Evolutionary conservation across 805 yeast species (phyloP), one percentile per base, ranked within the genome.

Genomic region (Teunomyces cretensis): DNA sequence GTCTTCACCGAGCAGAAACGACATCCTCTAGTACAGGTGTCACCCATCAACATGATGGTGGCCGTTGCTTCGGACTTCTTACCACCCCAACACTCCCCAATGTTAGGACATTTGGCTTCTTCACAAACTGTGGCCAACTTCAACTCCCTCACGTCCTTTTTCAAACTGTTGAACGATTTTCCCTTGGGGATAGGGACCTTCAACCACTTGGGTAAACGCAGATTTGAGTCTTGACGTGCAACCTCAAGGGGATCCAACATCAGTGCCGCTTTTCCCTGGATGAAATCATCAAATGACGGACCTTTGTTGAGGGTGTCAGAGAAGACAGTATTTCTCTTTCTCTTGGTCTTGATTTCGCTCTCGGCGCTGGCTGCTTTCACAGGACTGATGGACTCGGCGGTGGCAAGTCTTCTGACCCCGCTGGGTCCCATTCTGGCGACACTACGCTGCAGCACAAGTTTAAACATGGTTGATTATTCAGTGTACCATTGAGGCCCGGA

Each of bases 41-140:
- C 99, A 50, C 99, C 99, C 79, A 94, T 77, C 47, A 94, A 74
- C 99, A 94, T 94, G 55, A 94, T 94, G 1, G 99, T 94, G 5
- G 96, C 96, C 6, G 97, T 89, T 3, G 99, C 97, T 51, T 89
- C 92, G 6, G 92, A 81, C 64, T 91, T 85, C 57, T 84, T 81
- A 26, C 99, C 99, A 45, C 99, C 98, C 99, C 99, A 94, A 68
- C 99, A 94, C 65, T 94, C 99, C 42, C 98, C 97, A 50, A 94
- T 94, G 64, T 94, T 94, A n/a, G 99, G 99, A 68, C 99, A 94
- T 61, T 94, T 85, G 4, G 99, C 99, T 61, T 94, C 99, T 67
- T 94, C 98, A 68, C 99, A 94, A 26, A 94, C 99, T 0, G 99
- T 94, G 30, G 96, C 86, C 42, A 94, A 72, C 52, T 89, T 88